phyloP scores from a whole-genome alignment of 352 stramenopile genomes.

The Phytophthora hibernalis region DNA sequence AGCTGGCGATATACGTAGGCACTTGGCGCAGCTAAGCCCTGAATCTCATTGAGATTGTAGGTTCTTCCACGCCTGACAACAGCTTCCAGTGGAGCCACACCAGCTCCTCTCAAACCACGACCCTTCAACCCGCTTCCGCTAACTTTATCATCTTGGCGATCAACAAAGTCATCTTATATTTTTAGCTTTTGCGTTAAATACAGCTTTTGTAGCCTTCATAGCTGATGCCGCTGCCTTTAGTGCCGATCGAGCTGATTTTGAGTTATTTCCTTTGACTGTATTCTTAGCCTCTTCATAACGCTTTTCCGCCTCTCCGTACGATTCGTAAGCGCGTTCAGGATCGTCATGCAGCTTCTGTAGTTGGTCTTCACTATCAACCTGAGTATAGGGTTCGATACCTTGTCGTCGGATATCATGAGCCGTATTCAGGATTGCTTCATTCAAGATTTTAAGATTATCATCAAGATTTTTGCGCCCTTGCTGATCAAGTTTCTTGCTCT shows the following conservation, averaged over 20 bases:
- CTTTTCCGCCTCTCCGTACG: constrained; percentile 17
- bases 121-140: not conserved
- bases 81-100: constrained; percentile 5
- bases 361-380: not conserved
- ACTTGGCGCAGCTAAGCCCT: constrained; percentile 8
- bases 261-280: not conserved
- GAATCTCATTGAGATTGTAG: constrained; percentile 26
- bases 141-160: too few relatives aligned
- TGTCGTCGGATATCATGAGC: not conserved
- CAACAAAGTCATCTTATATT: not conserved
- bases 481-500: too few relatives aligned
- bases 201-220: constrained; percentile 10
- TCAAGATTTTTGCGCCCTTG: not conserved
- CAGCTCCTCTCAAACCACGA: constrained; percentile 5
- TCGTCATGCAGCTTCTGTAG: constrained; percentile 15
- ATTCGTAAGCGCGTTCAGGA: constrained; percentile 1
- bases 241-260: constrained; percentile 8
- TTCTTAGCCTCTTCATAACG: constrained; percentile 13
- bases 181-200: constrained; percentile 7
- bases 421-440: not conserved
- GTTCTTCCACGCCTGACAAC: constrained; percentile 7
- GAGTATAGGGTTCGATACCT: not conserved
- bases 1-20: constrained; percentile 8
- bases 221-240: constrained; percentile 8
- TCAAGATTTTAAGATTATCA: constrained; percentile 1